Percentiles rank a stretch among this genome's conserved stretches.
phyloP scores from a whole-genome alignment of 176 grass and related monocot species.

The Raddia guianensis region DNA sequence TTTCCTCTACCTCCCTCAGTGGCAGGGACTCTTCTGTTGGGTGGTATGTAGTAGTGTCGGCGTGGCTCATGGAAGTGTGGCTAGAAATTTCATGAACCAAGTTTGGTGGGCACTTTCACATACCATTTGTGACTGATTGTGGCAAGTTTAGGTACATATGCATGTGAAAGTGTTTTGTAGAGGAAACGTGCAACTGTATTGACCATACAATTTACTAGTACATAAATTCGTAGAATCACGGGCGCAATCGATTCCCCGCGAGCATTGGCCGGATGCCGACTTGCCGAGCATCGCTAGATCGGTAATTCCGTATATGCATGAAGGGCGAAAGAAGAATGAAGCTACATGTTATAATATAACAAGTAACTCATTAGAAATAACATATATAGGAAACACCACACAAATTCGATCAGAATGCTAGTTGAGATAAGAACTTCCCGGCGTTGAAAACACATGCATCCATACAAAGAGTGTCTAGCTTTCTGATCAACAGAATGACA shows the following conservation, averaged over 20 bases:
- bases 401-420: neutral
- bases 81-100: too few relatives aligned
- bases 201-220: neutral
- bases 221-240: neutral
- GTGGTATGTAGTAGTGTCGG: too few relatives aligned
- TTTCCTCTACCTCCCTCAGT: too few relatives aligned
- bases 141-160: too few relatives aligned
- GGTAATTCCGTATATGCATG: neutral
- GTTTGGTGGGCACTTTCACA: too few relatives aligned
- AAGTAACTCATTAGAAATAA: neutral
- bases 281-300: neutral
- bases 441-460: conserved; percentile 2
- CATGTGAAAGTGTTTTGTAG: too few relatives aligned
- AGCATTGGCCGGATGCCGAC: neutral
- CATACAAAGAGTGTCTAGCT: neutral
- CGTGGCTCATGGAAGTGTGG: too few relatives aligned
- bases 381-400: neutral
- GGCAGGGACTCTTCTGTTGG: too few relatives aligned
- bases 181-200: neutral
- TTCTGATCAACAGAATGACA: conserved; percentile 14
- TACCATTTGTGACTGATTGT: too few relatives aligned
- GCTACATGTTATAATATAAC: neutral
- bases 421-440: neutral
- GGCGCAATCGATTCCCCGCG: neutral
- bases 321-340: neutral